These are phyloP conservation scores for Glycine soja DNA, from an alignment of 306 rosid genomes.

Conservation along the genomic window DNA sequence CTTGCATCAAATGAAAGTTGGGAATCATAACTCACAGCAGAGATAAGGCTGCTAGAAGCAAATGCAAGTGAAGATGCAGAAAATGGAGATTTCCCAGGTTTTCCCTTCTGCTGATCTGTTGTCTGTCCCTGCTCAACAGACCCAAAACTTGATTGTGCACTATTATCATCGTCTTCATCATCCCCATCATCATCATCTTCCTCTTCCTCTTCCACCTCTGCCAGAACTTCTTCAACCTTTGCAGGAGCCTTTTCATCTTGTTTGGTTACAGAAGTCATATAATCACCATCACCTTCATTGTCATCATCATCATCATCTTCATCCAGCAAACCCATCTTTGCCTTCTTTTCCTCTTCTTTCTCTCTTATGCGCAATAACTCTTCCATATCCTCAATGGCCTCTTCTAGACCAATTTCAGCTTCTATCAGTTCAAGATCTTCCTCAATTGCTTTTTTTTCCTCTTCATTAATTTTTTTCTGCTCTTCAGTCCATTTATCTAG, in stretches of 20 bases:
- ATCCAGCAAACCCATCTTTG: conserved; percentile 59
- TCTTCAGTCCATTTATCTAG: conserved; percentile 75
- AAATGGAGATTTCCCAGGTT: conserved; percentile 79
- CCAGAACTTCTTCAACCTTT: conserved; percentile 15
- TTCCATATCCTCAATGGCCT: conserved; percentile 76
- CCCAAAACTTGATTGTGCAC: conserved; percentile 84
- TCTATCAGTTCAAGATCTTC: conserved; percentile 75
- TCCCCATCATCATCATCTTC: conserved; percentile 63
- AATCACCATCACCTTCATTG: conserved; percentile 55
- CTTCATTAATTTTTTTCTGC: conserved; percentile 63
- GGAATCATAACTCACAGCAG: conserved; percentile 73
- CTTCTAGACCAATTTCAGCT: conserved; percentile 78
- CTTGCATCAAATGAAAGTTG: conserved; percentile 39
- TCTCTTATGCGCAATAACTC: conserved; percentile 64
- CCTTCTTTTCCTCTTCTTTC: conserved; percentile 76
- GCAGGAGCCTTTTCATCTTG: conserved; percentile 55
- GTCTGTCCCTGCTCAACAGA: conserved; percentile 62
- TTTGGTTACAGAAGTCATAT: conserved; percentile 50
- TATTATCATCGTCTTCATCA: conserved; percentile 61
- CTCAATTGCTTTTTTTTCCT: conserved; percentile 59
- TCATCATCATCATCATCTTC: conserved; percentile 23
- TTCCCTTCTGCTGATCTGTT: conserved; percentile 58
- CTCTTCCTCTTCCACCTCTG: conserved; percentile 43
- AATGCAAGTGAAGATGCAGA: conserved; percentile 80
- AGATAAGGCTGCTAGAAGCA: conserved; percentile 75